Evolutionary conservation across 1,284 basidiomycete genomes (phyloP), one percentile per base, ranked within the genome.

Genomic region (Volvariella volvacea): DNA sequence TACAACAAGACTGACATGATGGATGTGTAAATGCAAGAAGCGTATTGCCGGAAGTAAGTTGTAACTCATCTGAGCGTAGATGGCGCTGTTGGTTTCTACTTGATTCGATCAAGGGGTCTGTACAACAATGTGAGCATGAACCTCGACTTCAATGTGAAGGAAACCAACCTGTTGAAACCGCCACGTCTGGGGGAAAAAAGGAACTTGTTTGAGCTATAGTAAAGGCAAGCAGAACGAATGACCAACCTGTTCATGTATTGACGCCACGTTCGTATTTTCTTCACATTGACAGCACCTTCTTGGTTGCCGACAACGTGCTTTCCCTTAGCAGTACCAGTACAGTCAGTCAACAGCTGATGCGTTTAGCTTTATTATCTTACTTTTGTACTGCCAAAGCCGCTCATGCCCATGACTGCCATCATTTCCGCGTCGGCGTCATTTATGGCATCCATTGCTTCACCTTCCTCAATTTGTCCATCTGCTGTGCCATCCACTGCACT

Each of bases 241-340:
- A 55, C 72, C 39, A 51, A 86, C 85, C 87, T 74, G 59, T 94
- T 94, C 91, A 94, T 94, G 62, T 94, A 94, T 65, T 97, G 94
- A 52, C 94, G 73, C 93, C 94, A 97, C 21, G 92, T 95, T 44
- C 94, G 74, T 51, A 83, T 78, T 67, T 93, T 92, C 74, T 94
- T 94, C 55, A 96, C 68, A 44, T 83, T 65, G 1, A 77, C 78
- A 2, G 53, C 59, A 25, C 92, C 92, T 51, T 85, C 80, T 62
- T 92, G 87, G 52, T 94, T 92, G 19, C 88, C 90, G 47, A 75
- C 71, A 30, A 92, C 86, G 42, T 73, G 76, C 56, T 87, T 88
- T 42, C 84, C 84, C 90, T 92, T 52, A 12, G 42, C 6, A 42
- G n/a, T n/a, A n/a, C n/a, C 25, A 28, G 6, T 12, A 12, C 25